phyloP scores from a whole-genome alignment of 805 yeast species.

The Komagataella phaffii region DNA sequence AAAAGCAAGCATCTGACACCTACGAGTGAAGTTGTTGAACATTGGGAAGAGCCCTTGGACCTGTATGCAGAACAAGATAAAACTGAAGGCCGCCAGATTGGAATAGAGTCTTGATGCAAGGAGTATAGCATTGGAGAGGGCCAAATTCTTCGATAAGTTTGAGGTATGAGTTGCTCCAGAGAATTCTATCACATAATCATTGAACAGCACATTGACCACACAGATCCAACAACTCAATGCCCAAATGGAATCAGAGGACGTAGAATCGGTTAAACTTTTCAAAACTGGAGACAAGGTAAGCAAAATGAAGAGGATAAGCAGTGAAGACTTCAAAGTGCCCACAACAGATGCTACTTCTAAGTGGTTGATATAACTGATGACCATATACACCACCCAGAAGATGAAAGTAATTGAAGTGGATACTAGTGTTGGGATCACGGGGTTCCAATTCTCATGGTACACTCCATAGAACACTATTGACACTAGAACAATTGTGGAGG shows the following conservation, averaged over 20 bases:
- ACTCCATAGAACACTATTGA: constrained; percentile 56
- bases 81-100: constrained; percentile 70
- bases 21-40: constrained; percentile 47
- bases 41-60: constrained; percentile 61
- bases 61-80: constrained; percentile 62
- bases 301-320: constrained; percentile 55
- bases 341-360: constrained; percentile 15
- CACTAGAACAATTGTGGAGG: constrained; percentile 50
- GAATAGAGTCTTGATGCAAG: constrained; percentile 77
- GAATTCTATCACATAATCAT: constrained; percentile 53
- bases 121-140: constrained; percentile 78
- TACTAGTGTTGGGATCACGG: constrained; percentile 24
- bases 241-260: constrained; percentile 93
- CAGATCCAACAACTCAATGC: constrained; percentile 75
- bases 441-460: constrained; percentile 35
- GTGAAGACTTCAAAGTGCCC: constrained; percentile 43
- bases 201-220: constrained; percentile 48
- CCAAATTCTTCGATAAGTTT: constrained; percentile 69
- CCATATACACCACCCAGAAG: constrained; percentile 20
- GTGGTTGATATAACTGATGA: constrained; percentile 13
- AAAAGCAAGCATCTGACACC: constrained; percentile 16
- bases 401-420: constrained; percentile 20
- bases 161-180: constrained; percentile 14
- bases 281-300: constrained; percentile 81
- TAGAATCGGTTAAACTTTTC: constrained; percentile 75